Evolutionary conservation across 106 monocot genomes (phyloP).

Genomic region (Posidonia australis): DNA sequence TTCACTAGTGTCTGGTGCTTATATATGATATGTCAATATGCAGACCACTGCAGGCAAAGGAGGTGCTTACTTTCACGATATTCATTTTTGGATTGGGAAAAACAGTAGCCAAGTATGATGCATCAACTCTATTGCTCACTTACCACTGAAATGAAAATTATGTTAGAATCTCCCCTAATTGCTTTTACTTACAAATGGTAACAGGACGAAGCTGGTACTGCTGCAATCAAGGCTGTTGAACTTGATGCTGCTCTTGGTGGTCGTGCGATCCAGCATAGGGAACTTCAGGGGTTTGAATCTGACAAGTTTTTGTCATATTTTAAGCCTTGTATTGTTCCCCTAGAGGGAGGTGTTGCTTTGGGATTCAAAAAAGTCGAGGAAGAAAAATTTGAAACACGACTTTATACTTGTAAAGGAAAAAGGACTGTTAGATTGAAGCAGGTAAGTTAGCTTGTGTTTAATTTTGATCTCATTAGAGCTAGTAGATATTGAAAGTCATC

Average conservation of each 20-base stretch:
- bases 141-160: background rate
- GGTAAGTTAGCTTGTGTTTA: constrained; percentile 11
- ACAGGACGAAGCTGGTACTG: constrained; percentile 60
- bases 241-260: constrained; percentile 51
- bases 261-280: constrained; percentile 47
- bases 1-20: background rate
- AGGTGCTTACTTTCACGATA: constrained; percentile 33
- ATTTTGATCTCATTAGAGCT: background rate
- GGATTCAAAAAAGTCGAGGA: constrained; percentile 43
- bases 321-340: constrained; percentile 54
- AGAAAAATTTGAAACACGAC: constrained; percentile 38
- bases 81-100: constrained; percentile 64
- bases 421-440: constrained; percentile 39
- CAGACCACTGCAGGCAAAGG: constrained; percentile 47
- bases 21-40: background rate
- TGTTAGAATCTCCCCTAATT: background rate
- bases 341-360: constrained; percentile 48
- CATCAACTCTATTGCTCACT: background rate
- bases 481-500: background rate
- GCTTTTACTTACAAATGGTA: background rate
- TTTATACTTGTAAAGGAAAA: constrained; percentile 50
- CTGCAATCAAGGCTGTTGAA: constrained; percentile 52
- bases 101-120: constrained; percentile 42
- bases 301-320: constrained; percentile 58
- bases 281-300: constrained; percentile 49